These are phyloP conservation scores for Tillandsia fasciculata DNA, from an alignment of 176 grass and related monocot genomes.

Conservation along the genomic window DNA sequence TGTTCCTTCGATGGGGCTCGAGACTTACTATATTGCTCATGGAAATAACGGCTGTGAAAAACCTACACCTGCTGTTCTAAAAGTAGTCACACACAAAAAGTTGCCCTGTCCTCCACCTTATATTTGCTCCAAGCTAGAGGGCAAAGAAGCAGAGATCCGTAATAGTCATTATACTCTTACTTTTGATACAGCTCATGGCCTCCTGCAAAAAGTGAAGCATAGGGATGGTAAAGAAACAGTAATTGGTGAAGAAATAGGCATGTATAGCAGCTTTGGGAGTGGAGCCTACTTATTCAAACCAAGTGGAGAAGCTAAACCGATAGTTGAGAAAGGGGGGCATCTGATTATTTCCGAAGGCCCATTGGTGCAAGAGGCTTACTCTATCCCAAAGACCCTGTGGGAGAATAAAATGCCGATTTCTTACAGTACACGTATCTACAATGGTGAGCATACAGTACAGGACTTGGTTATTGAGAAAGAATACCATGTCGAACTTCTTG, in stretches of 20 bases:
- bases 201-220: slow-evolving; percentile 52
- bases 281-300: slow-evolving; percentile 98
- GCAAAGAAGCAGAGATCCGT: slow-evolving; percentile 49
- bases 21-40: slow-evolving; percentile 65
- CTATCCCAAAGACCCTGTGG: slow-evolving; percentile 77
- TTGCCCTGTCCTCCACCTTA: slow-evolving; percentile 86
- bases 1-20: slow-evolving; percentile 82
- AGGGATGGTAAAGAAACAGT: slow-evolving; percentile 45
- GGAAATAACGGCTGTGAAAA: slow-evolving; percentile 57
- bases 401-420: slow-evolving; percentile 47
- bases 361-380: slow-evolving; percentile 77
- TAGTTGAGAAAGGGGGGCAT: slow-evolving; percentile 65
- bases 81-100: slow-evolving; percentile 37
- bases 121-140: slow-evolving; percentile 65
- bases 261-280: slow-evolving; percentile 78
- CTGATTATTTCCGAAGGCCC: slow-evolving; percentile 77
- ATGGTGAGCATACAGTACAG: slow-evolving; percentile 52
- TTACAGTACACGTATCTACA: slow-evolving; percentile 83
- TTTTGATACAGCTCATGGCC: slow-evolving; percentile 65
- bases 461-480: slow-evolving; percentile 92
- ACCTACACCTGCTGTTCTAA: slow-evolving; percentile 48
- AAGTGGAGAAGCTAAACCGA: slow-evolving; percentile 53
- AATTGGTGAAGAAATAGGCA: slow-evolving; percentile 80
- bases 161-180: slow-evolving; percentile 64
- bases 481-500: slow-evolving; percentile 89